phyloP scores from a whole-genome alignment of 257 asterid species.

The Ilex aquifolium region DNA sequence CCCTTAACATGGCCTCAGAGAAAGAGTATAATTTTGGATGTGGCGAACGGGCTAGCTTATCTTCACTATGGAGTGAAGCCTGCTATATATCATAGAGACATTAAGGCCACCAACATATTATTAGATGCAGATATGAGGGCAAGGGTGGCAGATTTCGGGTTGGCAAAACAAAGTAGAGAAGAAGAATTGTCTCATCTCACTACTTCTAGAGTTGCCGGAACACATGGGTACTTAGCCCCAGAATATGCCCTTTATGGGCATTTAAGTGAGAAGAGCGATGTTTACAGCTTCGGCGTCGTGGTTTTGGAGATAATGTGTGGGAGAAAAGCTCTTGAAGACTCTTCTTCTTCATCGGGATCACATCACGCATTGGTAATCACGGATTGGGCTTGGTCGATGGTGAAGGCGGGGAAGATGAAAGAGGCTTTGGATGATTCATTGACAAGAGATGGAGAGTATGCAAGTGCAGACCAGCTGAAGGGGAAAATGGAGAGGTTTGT shows the following conservation, averaged over 20 bases:
- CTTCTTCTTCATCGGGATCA: constrained; percentile 38
- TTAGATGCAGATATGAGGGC: constrained; percentile 83
- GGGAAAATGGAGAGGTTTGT: constrained; percentile 71
- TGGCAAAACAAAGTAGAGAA: constrained; percentile 64
- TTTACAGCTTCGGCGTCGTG: constrained; percentile 84
- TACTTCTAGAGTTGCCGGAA: constrained; percentile 87
- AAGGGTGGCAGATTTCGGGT: constrained; percentile 85
- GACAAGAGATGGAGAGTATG: constrained; percentile 34
- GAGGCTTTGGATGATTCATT: constrained; percentile 48
- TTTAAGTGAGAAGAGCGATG: constrained; percentile 80
- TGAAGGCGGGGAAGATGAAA: constrained; percentile 55
- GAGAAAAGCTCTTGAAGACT: constrained; percentile 64
- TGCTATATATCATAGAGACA: constrained; percentile 74
- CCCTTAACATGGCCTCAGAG: constrained; percentile 77
- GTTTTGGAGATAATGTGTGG: constrained; percentile 92
- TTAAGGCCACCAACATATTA: constrained; percentile 76
- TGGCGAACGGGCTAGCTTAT: constrained; percentile 69
- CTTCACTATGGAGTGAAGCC: constrained; percentile 84
- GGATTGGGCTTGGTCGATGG: constrained; percentile 90
- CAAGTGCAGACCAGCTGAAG: constrained; percentile 40
- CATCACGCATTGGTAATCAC: constrained; percentile 53
- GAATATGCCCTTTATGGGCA: constrained; percentile 94
- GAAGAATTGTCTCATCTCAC: constrained; percentile 75
- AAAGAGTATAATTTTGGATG: constrained; percentile 70
- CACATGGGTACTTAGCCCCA: constrained; percentile 91